A percentile compares a stretch with the other conserved stretches of the same genome.
Evolutionary conservation across 495 filamentous ascomycete genomes (phyloP).

Genomic region (Aspergillus saccharolyticus): DNA sequence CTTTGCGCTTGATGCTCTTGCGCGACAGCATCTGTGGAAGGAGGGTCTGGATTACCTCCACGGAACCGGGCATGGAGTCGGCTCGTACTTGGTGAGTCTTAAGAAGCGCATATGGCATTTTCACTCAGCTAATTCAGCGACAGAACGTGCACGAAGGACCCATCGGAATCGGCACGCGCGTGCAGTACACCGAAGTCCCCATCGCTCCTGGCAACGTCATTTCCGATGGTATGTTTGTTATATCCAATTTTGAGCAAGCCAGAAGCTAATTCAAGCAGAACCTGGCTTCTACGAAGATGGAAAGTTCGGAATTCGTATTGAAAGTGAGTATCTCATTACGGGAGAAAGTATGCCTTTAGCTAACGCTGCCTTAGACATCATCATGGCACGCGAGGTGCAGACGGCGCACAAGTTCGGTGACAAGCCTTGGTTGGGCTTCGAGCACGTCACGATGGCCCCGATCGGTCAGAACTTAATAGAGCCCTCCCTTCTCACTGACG

Average conservation of each 20-base stretch:
- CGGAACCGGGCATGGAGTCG: conserved; percentile 94
- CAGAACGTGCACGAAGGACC: conserved; percentile 97
- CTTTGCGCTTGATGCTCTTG: conserved; percentile 83
- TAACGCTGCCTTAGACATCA: conserved; percentile 50
- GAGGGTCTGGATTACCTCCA: conserved; percentile 93
- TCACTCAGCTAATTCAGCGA: conserved; percentile 15
- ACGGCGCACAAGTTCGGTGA: conserved; percentile 87
- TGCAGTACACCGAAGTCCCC: conserved; percentile 88
- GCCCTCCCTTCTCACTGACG: conserved; percentile 60
- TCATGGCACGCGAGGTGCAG: conserved; percentile 81
- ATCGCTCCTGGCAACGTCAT: conserved; percentile 89
- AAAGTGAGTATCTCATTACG: conserved; percentile 54
- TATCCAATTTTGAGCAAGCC: neutral
- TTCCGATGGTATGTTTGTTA: conserved; percentile 57
- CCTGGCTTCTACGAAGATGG: conserved; percentile 99
- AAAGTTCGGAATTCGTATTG: conserved; percentile 94
- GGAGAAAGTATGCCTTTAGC: conserved; percentile 2
- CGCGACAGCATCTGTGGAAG: conserved; percentile 89
- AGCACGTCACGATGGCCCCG: conserved; percentile 96
- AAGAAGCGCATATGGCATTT: neutral
- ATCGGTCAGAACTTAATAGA: conserved; percentile 90
- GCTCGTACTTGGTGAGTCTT: conserved; percentile 66
- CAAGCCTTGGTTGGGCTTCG: conserved; percentile 89
- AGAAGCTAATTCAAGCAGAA: conserved; percentile 46
- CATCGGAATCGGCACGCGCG: conserved; percentile 88